These are phyloP conservation scores for Apiospora sp. DNA, from an alignment of 2,329 filamentous ascomycete genomes.

Conservation along the genomic window DNA sequence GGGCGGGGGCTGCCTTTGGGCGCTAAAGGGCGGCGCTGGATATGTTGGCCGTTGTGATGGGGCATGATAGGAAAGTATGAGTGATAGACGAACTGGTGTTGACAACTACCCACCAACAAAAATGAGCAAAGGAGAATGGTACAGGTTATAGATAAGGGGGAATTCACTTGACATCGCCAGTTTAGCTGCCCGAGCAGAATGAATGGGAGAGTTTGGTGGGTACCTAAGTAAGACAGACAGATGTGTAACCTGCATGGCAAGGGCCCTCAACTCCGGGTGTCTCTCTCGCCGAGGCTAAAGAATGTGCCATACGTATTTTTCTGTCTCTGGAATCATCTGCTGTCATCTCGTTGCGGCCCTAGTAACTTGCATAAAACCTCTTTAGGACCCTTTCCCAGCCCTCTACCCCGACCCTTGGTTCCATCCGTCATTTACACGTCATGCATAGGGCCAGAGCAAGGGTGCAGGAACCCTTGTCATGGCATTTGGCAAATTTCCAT, in stretches of 20 bases:
- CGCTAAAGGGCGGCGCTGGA: conserved; percentile 7
- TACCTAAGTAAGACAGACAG: background rate
- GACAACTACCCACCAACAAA: too few relatives aligned
- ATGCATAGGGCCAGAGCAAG: background rate
- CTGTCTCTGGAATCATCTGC: background rate
- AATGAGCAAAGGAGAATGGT: background rate
- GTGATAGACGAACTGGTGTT: background rate
- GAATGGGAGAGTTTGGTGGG: background rate
- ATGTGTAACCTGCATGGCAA: background rate
- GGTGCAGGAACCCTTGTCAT: background rate
- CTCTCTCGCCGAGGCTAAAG: background rate
- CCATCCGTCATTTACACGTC: background rate
- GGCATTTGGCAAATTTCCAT: background rate
- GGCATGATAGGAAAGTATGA: background rate
- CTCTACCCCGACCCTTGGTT: background rate
- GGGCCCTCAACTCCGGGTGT: background rate
- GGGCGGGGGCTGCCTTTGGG: background rate
- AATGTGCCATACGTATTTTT: background rate
- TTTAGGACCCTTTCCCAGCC: background rate
- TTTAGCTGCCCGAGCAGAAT: background rate
- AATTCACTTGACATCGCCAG: background rate
- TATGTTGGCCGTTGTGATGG: background rate
- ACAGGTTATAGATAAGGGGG: background rate
- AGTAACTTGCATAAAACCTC: background rate
- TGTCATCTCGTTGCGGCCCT: background rate